phyloP scores from a whole-genome alignment of 495 filamentous ascomycete genomes.

The Penicilliopsis zonata region DNA sequence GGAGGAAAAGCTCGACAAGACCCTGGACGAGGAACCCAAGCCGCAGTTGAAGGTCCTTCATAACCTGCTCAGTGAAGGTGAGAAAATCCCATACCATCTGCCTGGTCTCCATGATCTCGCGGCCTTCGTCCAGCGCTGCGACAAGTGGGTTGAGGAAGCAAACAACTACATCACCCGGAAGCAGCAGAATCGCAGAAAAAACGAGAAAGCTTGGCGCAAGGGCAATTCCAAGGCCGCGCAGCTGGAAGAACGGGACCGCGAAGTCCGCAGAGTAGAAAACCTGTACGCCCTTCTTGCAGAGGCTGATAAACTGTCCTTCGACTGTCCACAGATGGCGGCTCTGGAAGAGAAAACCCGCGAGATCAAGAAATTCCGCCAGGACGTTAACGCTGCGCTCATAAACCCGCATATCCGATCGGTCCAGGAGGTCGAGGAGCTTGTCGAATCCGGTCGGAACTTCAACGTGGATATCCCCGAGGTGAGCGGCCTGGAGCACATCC shows the following conservation, averaged over 20 bases:
- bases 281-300: slow-evolving; percentile 72
- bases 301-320: slow-evolving; percentile 84
- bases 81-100: slow-evolving; percentile 91
- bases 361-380: slow-evolving; percentile 76
- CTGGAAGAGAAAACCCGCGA: slow-evolving; percentile 78
- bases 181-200: slow-evolving; percentile 96
- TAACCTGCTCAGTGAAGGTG: slow-evolving; percentile 80
- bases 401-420: slow-evolving; percentile 47
- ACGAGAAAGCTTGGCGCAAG: slow-evolving; percentile 81
- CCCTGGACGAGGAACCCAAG: slow-evolving; percentile 67
- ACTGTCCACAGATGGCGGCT: slow-evolving; percentile 82
- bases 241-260: slow-evolving; percentile 77
- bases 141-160: slow-evolving; percentile 97
- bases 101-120: slow-evolving; percentile 71
- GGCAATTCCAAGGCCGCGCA: slow-evolving; percentile 66
- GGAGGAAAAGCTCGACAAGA: slow-evolving; percentile 79
- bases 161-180: slow-evolving; percentile 95
- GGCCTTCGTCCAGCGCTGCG: slow-evolving; percentile 85
- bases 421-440: slow-evolving; percentile 73
- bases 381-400: slow-evolving; percentile 56
- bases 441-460: slow-evolving; percentile 77
- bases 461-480: slow-evolving; percentile 94
- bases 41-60: slow-evolving; percentile 81
- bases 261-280: slow-evolving; percentile 82
- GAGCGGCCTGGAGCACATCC: slow-evolving; percentile 64